Conservation (phyloP, 768 basidiomycete genomes). For the Boletus pseudopeckii region DNA sequence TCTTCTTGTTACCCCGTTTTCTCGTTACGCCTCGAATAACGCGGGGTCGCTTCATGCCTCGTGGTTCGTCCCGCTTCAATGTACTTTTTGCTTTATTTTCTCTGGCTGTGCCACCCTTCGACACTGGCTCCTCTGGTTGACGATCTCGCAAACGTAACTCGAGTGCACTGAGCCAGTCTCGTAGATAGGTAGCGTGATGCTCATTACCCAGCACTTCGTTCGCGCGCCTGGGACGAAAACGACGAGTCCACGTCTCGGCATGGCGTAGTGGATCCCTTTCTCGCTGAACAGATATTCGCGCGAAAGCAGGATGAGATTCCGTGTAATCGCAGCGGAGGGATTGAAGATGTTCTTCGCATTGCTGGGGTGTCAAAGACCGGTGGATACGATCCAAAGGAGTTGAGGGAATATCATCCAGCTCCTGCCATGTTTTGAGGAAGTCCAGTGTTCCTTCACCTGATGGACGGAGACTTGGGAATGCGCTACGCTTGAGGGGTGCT, state of each 20-base stretch:
- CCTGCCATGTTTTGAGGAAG: conserved; percentile 18
- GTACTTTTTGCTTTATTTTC: conserved; percentile 19
- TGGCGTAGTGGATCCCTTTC: conserved; percentile 15
- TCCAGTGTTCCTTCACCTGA: conserved; percentile 7
- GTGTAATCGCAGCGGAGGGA: conserved; percentile 18
- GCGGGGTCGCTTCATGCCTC: conserved; percentile 55
- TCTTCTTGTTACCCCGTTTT: conserved; percentile 49
- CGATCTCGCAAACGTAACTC: conserved; percentile 45
- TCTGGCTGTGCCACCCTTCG: conserved; percentile 1
- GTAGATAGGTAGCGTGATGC: conserved; percentile 61
- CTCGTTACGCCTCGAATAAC: conserved; percentile 54
- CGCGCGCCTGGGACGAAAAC: conserved; percentile 72
- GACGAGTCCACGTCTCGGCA: conserved; percentile 62
- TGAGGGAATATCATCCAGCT: neutral
- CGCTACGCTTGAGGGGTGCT: conserved; percentile 8
- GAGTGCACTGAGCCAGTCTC: conserved; percentile 76
- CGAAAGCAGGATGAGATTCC: conserved; percentile 49
- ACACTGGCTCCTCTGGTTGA: conserved; percentile 3
- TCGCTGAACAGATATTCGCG: conserved; percentile 33
- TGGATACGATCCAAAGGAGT: neutral
- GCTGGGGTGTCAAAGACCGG: conserved; percentile 8
- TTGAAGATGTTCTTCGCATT: conserved; percentile 16
- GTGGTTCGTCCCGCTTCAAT: conserved; percentile 25
- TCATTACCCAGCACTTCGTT: conserved; percentile 80
- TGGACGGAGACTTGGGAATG: neutral